Base-by-base conservation (phyloP, 1,284 basidiomycete species). In the Pisolithus thermaeus region DNA sequence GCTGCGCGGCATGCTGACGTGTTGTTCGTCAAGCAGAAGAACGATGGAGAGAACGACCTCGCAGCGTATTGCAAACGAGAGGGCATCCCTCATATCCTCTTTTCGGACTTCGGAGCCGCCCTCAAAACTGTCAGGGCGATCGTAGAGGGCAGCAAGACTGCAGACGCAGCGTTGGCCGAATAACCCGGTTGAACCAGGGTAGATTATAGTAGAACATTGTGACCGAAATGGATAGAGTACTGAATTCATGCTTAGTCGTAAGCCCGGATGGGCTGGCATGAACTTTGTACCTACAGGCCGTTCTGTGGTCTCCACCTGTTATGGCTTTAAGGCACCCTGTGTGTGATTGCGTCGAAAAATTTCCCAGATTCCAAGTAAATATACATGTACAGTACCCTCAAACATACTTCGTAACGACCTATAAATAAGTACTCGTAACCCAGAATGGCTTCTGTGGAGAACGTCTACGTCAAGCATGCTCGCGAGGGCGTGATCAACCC, bases 1-100 rank as follows among this genome's bases (percentile, higher is more conserved):
- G 94, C 94, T 2, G 94, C 94, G 0, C 76, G 77, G 51, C 90
- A 94, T 60, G 92, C 94, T 20, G 92, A 97, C 70, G 73, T 93
- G 18, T 78, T 97, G 25, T 96, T 96, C 67, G 92, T 94, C 56
- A 97, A 97, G 70, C 70, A 78, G 60, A 90, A 90, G 62, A 72
- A 73, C 0, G 81, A 82, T 56, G 86, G 84, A 46, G 89, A 92
- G 60, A 60, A 52, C 62, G 92, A 97, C 64, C 76, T 97, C 6
- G 81, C 84, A 51, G 77, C 76, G 27, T 94, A 90, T 70, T 96
- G 92, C 74, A 73, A 65, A 36, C 73, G 76, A 54, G 78, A 86
- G 56, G 75, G 76, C 14, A 90, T 90, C 56, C 73, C 73, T 54
- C 86, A 88, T 63, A 75, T 87, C 52, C 70, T 83, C 16, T 90